A percentile compares a stretch with the other conserved stretches of the same genome.
Evolutionary conservation across 2,329 filamentous ascomycete species (phyloP).

Genomic region (Septoria linicola): DNA sequence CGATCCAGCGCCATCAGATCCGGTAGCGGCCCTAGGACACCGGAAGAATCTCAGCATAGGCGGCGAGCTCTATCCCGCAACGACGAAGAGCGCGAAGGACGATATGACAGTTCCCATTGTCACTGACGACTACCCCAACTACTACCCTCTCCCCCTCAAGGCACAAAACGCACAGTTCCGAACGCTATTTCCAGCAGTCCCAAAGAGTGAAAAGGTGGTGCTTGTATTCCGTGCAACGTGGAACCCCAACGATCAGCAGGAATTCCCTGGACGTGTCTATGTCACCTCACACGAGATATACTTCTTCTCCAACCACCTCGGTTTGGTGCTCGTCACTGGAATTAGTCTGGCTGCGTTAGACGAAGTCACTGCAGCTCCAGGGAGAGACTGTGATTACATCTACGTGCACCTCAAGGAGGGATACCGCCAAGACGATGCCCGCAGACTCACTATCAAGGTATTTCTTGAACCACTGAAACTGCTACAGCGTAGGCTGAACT

Average conservation of each 20-base stretch:
- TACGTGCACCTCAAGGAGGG: constrained; percentile 72
- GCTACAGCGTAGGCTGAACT: constrained; percentile 79
- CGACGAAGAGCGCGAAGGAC: constrained; percentile 19
- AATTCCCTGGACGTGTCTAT: constrained; percentile 82
- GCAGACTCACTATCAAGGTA: constrained; percentile 81
- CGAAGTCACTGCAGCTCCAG: constrained; percentile 86
- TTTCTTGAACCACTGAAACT: constrained; percentile 86
- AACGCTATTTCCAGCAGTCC: constrained; percentile 80
- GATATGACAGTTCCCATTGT: constrained; percentile 15
- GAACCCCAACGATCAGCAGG: constrained; percentile 72
- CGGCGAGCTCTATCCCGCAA: constrained; percentile 12
- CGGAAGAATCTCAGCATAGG: constrained; percentile 36
- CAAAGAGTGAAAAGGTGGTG: constrained; percentile 75
- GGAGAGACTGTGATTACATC: constrained; percentile 88
- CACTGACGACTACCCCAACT: constrained; percentile 63
- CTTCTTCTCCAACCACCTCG: constrained; percentile 94
- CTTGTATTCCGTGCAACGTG: constrained; percentile 92
- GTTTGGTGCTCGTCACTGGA: constrained; percentile 79
- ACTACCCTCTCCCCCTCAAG: constrained; percentile 70
- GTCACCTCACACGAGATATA: constrained; percentile 85
- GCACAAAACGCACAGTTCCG: constrained; percentile 92
- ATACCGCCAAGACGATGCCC: constrained; percentile 62
- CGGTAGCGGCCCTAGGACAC: constrained; percentile 23
- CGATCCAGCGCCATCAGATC: constrained; percentile 11
- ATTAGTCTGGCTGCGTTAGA: constrained; percentile 73